Conservation (phyloP, 345 rosid genomes). For the Anastatica hierochuntica region DNA sequence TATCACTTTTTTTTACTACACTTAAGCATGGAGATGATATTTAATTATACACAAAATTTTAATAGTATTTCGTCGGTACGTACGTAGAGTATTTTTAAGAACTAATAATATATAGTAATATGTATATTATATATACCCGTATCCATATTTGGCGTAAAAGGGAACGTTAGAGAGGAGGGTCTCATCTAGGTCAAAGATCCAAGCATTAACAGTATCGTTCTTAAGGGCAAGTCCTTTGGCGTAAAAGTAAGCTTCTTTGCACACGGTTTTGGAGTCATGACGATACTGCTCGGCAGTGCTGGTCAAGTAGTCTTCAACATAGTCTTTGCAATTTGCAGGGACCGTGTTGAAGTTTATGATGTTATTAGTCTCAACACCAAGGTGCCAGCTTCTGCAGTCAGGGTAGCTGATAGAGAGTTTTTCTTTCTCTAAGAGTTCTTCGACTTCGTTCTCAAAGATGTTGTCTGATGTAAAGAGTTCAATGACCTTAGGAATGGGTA, state of each 20-base stretch:
- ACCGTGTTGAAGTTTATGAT: conserved; percentile 34
- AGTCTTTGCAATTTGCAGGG: conserved; percentile 39
- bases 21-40: no score
- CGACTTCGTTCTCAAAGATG: no score
- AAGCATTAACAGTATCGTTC: conserved; percentile 40
- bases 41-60: no score
- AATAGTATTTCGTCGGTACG: no score
- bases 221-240: conserved; percentile 29
- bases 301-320: conserved; percentile 35
- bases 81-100: no score
- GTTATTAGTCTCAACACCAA: conserved; percentile 55
- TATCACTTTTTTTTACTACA: no score
- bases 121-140: conserved; percentile 34
- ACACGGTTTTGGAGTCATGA: conserved; percentile 32
- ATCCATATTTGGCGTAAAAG: conserved; percentile 36
- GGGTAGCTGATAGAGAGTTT: conserved; percentile 18
- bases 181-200: conserved; percentile 61
- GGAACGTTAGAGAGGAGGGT: conserved; percentile 55
- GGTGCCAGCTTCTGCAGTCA: conserved; percentile 52
- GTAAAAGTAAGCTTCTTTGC: conserved; percentile 29
- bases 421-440: background rate
- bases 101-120: no score
- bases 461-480: conserved; percentile 8
- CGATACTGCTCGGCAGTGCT: conserved; percentile 26
- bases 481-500: background rate